Evolutionary conservation across 768 basidiomycete genomes (phyloP), one percentile per base, ranked within the genome.

Genomic region (Russula emetica): DNA sequence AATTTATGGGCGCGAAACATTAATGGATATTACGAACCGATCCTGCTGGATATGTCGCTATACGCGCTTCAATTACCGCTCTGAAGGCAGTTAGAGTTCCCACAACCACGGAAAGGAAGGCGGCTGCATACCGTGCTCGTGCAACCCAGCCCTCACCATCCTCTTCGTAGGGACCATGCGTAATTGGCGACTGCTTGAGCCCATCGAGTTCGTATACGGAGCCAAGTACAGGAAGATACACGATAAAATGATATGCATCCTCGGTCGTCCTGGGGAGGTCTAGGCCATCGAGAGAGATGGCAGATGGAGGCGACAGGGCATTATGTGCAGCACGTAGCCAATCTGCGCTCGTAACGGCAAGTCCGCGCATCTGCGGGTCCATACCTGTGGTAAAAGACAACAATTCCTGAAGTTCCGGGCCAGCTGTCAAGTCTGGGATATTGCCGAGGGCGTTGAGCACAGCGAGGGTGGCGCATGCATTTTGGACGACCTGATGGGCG

Each of bases 211-310:
- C 96, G 75, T 95, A 98, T 50, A 99, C 76, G 26, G 82, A 80
- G 22, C 91, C 96, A 74, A 86, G 81, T 49, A 86, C 77, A 5
- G 96, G 96, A 54, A 96, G 77, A 73, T 98, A 99, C 13, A 96
- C 88, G 47, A 98, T 87, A 71, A 98, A 99, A 70, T 99, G 96
- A 74, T 96, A 99, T 14, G 95, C 95, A 70, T 98, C 97, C 71
- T 86, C 85, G 9, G 75, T 70, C 66, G 69, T 80, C 76, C 79
- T 88, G 30, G 83, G 83, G 24, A 89, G 78, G 26, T 84, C 86
- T 26, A 93, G 80, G 22, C 94, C 92, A 70, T 94, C 91, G 58
- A 96, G 77, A 7, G 92, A 92, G 69, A 97, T 90, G 0, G 92
- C 85, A 62, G 83, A 88, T 16, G 94, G 93, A 42, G 94, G 92